phyloP scores from a whole-genome alignment of 306 rosid genomes.

The Luffa aegyptiaca region DNA sequence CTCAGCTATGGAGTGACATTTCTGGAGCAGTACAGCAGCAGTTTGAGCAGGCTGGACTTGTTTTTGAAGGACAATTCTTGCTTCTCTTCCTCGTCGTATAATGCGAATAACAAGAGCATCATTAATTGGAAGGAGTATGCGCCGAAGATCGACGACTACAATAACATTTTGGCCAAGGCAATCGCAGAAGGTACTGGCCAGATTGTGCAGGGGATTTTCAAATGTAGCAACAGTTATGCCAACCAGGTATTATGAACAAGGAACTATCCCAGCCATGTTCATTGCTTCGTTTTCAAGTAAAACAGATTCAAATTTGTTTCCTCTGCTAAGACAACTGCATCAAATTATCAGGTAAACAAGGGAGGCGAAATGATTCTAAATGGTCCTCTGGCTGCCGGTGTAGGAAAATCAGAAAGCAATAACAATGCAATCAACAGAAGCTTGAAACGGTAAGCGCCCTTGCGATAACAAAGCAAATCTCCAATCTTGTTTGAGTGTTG shows the following conservation, averaged over 20 bases:
- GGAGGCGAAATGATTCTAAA: conserved; percentile 77
- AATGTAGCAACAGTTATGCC: conserved; percentile 80
- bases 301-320: neutral
- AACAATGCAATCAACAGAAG: conserved; percentile 39
- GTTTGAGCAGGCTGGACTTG: conserved; percentile 46
- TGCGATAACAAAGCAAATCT: neutral
- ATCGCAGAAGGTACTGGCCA: conserved; percentile 93
- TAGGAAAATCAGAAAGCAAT: conserved; percentile 21
- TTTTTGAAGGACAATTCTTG: conserved; percentile 61
- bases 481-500: neutral
- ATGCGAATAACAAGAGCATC: conserved; percentile 19
- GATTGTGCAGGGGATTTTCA: conserved; percentile 83
- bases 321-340: neutral
- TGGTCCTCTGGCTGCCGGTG: conserved; percentile 19
- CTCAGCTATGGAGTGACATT: conserved; percentile 86
- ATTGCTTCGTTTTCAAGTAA: neutral
- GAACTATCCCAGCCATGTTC: neutral
- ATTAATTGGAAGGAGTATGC: conserved; percentile 96
- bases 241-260: conserved; percentile 49
- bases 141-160: conserved; percentile 75
- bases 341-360: conserved; percentile 52
- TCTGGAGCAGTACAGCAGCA: conserved; percentile 27
- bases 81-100: conserved; percentile 39
- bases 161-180: conserved; percentile 61
- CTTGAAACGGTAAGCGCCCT: conserved; percentile 54